phyloP scores from a whole-genome alignment of 2,329 filamentous ascomycete genomes.

The Fusarium sp. region DNA sequence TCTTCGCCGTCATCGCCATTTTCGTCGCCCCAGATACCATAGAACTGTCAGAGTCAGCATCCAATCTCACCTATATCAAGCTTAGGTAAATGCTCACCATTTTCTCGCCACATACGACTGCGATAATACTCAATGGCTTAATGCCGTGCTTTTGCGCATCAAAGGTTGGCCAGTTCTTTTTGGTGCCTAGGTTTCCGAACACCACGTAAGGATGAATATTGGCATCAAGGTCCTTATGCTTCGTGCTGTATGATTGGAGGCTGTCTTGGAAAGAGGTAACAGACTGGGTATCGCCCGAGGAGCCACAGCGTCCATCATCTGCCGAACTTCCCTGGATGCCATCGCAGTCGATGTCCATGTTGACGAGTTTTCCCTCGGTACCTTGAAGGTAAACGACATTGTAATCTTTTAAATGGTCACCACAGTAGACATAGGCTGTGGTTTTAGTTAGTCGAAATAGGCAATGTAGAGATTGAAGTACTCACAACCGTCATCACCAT shows the following conservation, averaged over 20 bases:
- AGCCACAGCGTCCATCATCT: conserved; percentile 59
- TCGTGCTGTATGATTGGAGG: conserved; percentile 53
- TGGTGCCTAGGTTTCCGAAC: conserved; percentile 60
- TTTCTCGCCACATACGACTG: conserved; percentile 64
- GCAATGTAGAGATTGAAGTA: background rate
- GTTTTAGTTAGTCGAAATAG: background rate
- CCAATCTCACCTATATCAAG: background rate
- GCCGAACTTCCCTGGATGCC: conserved; percentile 57
- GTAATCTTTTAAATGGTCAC: conserved; percentile 55
- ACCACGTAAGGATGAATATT: conserved; percentile 65
- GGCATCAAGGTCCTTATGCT: conserved; percentile 59
- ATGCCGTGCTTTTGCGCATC: conserved; percentile 57
- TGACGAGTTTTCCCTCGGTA: conserved; percentile 55
- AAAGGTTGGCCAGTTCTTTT: conserved; percentile 52
- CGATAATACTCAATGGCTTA: conserved; percentile 65
- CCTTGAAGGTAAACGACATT: conserved; percentile 63
- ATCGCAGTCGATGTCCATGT: conserved; percentile 72
- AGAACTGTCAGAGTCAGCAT: conserved; percentile 53
- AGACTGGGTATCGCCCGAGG: conserved; percentile 57
- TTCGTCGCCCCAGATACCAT: conserved; percentile 71
- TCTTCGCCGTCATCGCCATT: conserved; percentile 64
- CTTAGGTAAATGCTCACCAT: conserved; percentile 48
- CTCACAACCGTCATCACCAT: conserved; percentile 53
- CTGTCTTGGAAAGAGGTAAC: conserved; percentile 60
- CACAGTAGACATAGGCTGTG: conserved; percentile 58